phyloP scores from a whole-genome alignment of 1,139 yeast species.

The Geotrichum candidum region DNA sequence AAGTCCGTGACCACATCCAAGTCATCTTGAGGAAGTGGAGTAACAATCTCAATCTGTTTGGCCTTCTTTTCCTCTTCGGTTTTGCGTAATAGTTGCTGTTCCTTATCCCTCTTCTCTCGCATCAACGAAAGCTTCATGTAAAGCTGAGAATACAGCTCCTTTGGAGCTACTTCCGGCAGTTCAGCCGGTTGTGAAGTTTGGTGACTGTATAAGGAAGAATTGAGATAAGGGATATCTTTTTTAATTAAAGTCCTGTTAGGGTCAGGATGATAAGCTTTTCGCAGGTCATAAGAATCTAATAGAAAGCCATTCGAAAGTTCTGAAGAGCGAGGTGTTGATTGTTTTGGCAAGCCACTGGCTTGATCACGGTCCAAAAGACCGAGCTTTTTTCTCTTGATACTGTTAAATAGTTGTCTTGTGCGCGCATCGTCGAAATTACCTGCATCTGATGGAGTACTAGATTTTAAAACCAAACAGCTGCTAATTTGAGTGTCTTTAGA shows the following conservation, averaged over 20 bases:
- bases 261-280: neutral
- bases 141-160: constrained; percentile 10
- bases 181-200: constrained; percentile 2
- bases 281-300: neutral
- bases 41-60: neutral
- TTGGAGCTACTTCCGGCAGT: constrained; percentile 16
- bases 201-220: constrained; percentile 6
- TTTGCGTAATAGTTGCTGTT: constrained; percentile 9
- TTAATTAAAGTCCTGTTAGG: neutral
- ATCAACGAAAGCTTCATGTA: constrained; percentile 13
- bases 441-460: neutral
- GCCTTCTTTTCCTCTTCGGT: constrained; percentile 10
- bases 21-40: neutral
- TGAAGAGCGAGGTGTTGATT: neutral
- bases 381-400: neutral
- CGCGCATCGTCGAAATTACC: neutral
- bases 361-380: neutral
- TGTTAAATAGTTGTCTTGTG: neutral
- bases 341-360: neutral
- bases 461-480: neutral
- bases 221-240: constrained; percentile 9
- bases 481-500: neutral
- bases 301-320: neutral
- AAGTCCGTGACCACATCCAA: constrained; percentile 35
- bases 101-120: constrained; percentile 10